A percentile compares a stretch with the other conserved stretches of the same genome.
These are phyloP conservation scores for Trametes sp. DNA, from an alignment of 1,284 basidiomycete species.

Conservation along the genomic window DNA sequence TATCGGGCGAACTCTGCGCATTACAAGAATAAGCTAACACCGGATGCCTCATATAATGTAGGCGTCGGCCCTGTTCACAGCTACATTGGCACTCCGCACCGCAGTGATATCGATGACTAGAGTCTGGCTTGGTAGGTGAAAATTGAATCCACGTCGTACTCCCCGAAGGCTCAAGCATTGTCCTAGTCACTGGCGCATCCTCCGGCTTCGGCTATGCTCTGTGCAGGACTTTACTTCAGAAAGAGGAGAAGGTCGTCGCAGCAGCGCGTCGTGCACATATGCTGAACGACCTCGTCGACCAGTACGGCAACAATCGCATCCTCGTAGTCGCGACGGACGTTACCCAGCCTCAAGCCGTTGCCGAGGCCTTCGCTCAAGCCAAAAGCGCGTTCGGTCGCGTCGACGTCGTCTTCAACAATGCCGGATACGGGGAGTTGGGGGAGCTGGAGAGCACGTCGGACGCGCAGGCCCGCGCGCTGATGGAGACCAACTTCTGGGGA, in stretches of 20 bases:
- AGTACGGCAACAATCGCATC: slow-evolving; percentile 2
- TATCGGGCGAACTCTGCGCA: too few relatives aligned
- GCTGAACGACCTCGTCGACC: slow-evolving; percentile 1
- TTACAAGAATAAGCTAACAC: too few relatives aligned
- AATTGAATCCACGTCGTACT: too few relatives aligned
- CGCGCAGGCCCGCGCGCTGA: slow-evolving; percentile 37
- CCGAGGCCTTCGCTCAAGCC: slow-evolving; percentile 1
- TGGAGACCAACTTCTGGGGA: slow-evolving; percentile 49
- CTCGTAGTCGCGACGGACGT: slow-evolving; percentile 9
- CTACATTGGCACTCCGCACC: too few relatives aligned
- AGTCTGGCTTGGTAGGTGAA: too few relatives aligned
- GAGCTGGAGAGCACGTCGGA: slow-evolving; percentile 39
- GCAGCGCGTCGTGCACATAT: neutral
- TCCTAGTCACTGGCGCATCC: slow-evolving; percentile 12
- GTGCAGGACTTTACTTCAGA: neutral
- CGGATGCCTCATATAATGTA: too few relatives aligned
- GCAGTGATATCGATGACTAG: too few relatives aligned
- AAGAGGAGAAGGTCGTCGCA: slow-evolving; percentile 6
- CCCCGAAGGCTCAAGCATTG: neutral
- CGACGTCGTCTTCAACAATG: slow-evolving; percentile 56
- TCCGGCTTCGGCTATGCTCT: slow-evolving; percentile 4
- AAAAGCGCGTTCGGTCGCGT: slow-evolving; percentile 45
- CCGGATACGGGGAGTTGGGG: slow-evolving; percentile 35
- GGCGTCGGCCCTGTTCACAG: too few relatives aligned
- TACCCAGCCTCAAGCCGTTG: neutral